Base-by-base conservation (phyloP, 2,329 filamentous ascomycete genomes). In the Trichoderma lentiforme region DNA sequence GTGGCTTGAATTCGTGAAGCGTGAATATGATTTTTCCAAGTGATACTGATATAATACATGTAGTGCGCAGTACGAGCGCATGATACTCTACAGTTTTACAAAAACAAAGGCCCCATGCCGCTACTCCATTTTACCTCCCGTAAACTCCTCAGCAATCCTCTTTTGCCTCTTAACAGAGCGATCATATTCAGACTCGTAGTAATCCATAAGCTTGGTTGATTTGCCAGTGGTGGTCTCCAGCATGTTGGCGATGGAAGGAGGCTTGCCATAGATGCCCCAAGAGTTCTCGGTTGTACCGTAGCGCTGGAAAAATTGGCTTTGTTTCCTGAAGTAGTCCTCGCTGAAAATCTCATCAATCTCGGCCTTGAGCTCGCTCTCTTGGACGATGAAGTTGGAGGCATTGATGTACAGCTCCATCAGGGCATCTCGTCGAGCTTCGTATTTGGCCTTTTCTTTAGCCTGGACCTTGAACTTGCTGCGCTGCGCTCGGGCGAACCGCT, bases 391-490 rank as follows among this genome's bases (percentile, higher is more conserved):
- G 51, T 89, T 85, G 30, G 92, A 89, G 6, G 96, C 94, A 76
- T 94, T 92, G 83, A 96, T 92, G 83, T 99, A 99, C 14, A 99
- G 87, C 72, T 93, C 90, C 82, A 97, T 93, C 34, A 99, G 83
- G 18, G 91, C 88, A 75, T 95, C 89, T 73, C 88, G 86, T 65
- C 92, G 88, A 68, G 86, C 85, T 72, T 90, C 86, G 57, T 86
- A 84, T 79, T 90, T 90, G 11, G 75, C 63, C 14, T 70, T 75
- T 68, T 83, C 80, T 11, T 81, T 82, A 36, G 85, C 80, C 56
- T 86, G 80, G 15, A 83, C 82, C 15, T 81, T 80, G 15, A 85
- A 83, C 58, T 81, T 82, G 63, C 84, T 84, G 61, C 78, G 81
- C 32, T 83, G 80, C n/a, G 87, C 86, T 69, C 87, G 86, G 70